Conservation (phyloP, 176 grass and related monocot genomes). For the Cenchrus fungigraminus region DNA sequence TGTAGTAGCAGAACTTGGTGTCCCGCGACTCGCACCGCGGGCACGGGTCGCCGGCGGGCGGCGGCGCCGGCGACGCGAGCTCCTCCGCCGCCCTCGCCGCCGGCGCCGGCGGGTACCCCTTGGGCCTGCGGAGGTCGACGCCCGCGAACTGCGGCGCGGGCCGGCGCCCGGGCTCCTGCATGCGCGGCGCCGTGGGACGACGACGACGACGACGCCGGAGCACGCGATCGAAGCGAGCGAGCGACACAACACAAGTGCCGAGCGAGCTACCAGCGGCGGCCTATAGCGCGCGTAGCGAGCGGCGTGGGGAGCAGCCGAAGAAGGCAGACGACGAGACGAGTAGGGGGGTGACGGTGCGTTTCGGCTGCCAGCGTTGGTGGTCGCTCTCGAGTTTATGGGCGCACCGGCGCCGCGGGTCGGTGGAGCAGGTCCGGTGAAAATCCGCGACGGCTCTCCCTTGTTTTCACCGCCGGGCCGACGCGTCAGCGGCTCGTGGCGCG, state of each 20-base stretch:
- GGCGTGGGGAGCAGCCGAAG: background rate
- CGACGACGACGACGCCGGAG: background rate
- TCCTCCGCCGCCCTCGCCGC: background rate
- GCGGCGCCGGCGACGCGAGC: background rate
- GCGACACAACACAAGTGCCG: background rate
- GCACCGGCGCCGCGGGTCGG: constrained; percentile 11
- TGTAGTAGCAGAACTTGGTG: constrained; percentile 99
- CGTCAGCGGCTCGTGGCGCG: background rate
- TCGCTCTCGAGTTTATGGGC: constrained; percentile 35
- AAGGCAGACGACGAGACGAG: background rate
- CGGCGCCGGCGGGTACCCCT: constrained; percentile 42
- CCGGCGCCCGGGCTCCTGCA: constrained; percentile 44
- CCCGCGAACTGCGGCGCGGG: constrained; percentile 46
- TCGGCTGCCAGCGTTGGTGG: background rate
- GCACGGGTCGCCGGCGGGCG: constrained; percentile 43
- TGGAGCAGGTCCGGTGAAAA: constrained; percentile 11
- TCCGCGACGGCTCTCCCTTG: background rate
- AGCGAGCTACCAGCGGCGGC: background rate
- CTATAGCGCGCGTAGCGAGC: background rate
- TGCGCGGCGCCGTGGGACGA: constrained; percentile 18
- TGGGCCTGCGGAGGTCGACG: constrained; percentile 58
- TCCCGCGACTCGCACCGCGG: constrained; percentile 67
- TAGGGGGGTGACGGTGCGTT: background rate
- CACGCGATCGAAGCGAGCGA: background rate
- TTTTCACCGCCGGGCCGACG: constrained; percentile 18